Evolutionary conservation across 2,329 filamentous ascomycete genomes (phyloP), one percentile per base, ranked within the genome.

Genomic region (Ascochyta lentis): DNA sequence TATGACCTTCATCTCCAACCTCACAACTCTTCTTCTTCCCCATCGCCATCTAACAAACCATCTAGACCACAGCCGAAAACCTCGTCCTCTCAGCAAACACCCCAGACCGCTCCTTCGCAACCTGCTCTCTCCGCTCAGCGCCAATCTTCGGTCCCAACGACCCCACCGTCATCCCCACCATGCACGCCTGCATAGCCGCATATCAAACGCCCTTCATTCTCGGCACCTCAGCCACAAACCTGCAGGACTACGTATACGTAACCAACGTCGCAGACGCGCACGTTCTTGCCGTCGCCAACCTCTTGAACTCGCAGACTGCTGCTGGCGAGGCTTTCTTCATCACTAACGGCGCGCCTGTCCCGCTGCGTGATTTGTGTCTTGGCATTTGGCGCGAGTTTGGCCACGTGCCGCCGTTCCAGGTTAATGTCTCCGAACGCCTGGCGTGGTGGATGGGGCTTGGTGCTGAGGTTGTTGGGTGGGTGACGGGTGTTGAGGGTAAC

Each of bases 111-210:
- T 44, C 48, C 13, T 86, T 96, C 75, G 81, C 91, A 9, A 96
- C 92, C n/a, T 85, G 85, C 69, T 83, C 92, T 27, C 84, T 98
- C 61, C 90, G 95, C 15, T 91, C 93, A 6, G 89, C 92, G 12
- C 91, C 91, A 63, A 96, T 98, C 75, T 91, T 96, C 70, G 94
- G 94, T 68, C 91, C 95, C 71, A 91, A 91, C 67, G 95, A 99
- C 78, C 85, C 86, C 49, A 89, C 92, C 71, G 77, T 88, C 13
- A 86, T 94, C 31, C 85, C 88, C 60, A 86, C 89, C 65, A 84
- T 97, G 60, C 81, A 96, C 68, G 84, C 87, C 59, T 86, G 90
- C 66, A 89, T 89, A 72, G 81, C 83, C 56, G 82, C 85, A 59
- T 82, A 85, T 67, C 87, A 90, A 61, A 89, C 91, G 34, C 85